Evolutionary conservation across 2,329 filamentous ascomycete genomes (phyloP).

Genomic region (Verticillium tricorpus): DNA sequence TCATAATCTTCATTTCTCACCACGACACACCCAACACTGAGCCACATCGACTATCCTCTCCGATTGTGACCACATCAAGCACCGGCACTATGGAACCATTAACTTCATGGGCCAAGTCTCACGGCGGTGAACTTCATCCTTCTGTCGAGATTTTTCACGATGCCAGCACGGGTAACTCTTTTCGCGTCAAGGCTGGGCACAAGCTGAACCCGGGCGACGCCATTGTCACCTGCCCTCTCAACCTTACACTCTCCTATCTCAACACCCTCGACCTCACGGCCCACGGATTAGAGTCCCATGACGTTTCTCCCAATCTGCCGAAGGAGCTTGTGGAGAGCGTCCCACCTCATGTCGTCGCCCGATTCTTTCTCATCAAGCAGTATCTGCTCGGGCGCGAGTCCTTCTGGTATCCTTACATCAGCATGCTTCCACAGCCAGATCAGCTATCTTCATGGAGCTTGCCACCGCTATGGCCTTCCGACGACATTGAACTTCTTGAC

Average conservation of each 20-base stretch:
- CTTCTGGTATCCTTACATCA: conserved; percentile 66
- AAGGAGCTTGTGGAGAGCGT: conserved; percentile 41
- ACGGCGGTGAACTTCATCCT: conserved; percentile 45
- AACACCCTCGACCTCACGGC: conserved; percentile 37
- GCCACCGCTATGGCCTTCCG: conserved; percentile 59
- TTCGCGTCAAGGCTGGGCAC: conserved; percentile 37
- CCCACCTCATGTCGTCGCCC: conserved; percentile 56
- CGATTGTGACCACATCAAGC: not conserved
- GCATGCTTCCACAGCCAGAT: conserved; percentile 58
- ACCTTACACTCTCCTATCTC: conserved; percentile 53
- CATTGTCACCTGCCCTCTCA: conserved; percentile 49
- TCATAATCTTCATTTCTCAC: not conserved
- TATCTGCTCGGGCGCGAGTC: conserved; percentile 54
- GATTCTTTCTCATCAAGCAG: conserved; percentile 67
- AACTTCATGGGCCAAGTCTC: conserved; percentile 40
- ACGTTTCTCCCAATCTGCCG: conserved; percentile 33
- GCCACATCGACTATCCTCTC: too few species aligned
- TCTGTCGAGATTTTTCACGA: conserved; percentile 50
- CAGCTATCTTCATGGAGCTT: conserved; percentile 46
- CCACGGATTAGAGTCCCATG: conserved; percentile 13
- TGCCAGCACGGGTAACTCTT: conserved; percentile 45
- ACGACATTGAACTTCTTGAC: conserved; percentile 53
- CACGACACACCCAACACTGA: not conserved
- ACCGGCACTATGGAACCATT: conserved; percentile 22
- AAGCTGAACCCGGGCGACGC: conserved; percentile 30